Evolutionary conservation across 805 yeast genomes (phyloP).

Genomic region (Yamadazyma insecticola): DNA sequence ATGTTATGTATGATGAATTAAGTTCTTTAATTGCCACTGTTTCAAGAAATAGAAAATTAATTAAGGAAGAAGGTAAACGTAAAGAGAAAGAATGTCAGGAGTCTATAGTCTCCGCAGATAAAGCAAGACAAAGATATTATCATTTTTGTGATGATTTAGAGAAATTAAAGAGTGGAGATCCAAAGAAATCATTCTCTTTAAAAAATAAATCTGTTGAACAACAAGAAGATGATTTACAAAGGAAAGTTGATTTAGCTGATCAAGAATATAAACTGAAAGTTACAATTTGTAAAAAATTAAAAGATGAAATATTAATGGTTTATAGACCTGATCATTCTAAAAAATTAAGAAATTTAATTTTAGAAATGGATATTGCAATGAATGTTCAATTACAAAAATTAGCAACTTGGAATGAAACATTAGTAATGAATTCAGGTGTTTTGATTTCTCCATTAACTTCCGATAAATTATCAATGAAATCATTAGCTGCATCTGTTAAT

Average conservation of each 20-base stretch:
- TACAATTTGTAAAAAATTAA: conserved; percentile 62
- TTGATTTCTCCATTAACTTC: conserved; percentile 68
- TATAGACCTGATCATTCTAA: conserved; percentile 76
- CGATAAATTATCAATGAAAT: conserved; percentile 64
- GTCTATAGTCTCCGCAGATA: conserved; percentile 78
- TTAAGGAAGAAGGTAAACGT: conserved; percentile 77
- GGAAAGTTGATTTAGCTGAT: conserved; percentile 81
- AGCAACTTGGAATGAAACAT: conserved; percentile 81
- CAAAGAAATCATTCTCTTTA: conserved; percentile 77
- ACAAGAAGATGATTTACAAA: conserved; percentile 81
- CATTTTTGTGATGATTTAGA: conserved; percentile 85
- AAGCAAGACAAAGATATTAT: conserved; percentile 72
- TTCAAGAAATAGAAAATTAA: conserved; percentile 64
- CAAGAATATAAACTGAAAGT: conserved; percentile 80
- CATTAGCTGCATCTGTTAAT: conserved; percentile 71
- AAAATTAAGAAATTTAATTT: conserved; percentile 67
- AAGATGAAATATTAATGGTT: conserved; percentile 64
- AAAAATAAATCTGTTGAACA: conserved; percentile 78
- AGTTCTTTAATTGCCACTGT: conserved; percentile 65
- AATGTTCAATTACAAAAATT: conserved; percentile 84
- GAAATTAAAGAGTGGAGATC: conserved; percentile 73
- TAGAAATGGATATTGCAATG: conserved; percentile 88
- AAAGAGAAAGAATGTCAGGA: conserved; percentile 84
- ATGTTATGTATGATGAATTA: conserved; percentile 83
- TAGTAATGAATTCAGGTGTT: conserved; percentile 80